These are phyloP conservation scores for Chenopodium formosanum DNA, from an alignment of 148 eudicot genomes.

Conservation along the genomic window DNA sequence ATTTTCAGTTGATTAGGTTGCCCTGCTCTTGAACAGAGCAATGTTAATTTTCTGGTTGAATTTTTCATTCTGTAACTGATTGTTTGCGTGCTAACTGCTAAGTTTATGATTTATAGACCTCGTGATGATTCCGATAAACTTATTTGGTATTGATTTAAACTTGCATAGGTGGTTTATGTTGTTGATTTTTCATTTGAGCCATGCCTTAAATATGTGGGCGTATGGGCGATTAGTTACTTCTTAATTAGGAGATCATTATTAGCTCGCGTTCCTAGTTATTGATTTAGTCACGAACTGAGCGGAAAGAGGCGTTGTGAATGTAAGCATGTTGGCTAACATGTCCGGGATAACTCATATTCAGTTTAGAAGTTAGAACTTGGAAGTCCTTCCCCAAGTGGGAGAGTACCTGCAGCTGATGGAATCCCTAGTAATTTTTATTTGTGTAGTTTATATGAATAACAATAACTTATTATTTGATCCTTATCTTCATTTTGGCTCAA, in stretches of 20 bases:
- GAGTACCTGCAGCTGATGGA: not conserved
- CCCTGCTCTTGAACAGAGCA: not conserved
- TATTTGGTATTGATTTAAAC: not conserved
- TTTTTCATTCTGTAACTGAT: not conserved
- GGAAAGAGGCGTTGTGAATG: not conserved
- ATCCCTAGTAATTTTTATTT: not conserved
- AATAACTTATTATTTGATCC: not conserved
- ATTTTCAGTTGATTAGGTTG: not conserved
- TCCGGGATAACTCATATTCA: too few species aligned
- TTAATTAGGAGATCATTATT: not conserved
- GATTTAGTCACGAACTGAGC: not conserved
- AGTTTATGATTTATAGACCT: not conserved
- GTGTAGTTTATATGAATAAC: too few species aligned
- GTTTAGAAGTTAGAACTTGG: not conserved
- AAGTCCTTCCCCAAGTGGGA: too few species aligned
- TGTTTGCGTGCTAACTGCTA: not conserved
- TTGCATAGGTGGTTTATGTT: not conserved
- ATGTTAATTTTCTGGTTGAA: not conserved
- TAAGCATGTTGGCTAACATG: not conserved
- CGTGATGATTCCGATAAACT: not conserved
- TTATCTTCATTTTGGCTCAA: not conserved
- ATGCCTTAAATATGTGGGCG: not conserved
- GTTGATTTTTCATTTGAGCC: not conserved
- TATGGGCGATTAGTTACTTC: not conserved
- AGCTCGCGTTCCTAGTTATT: not conserved